Evolutionary conservation across 1,284 basidiomycete species (phyloP).

Genomic region (Ceratobasidium papillatum): DNA sequence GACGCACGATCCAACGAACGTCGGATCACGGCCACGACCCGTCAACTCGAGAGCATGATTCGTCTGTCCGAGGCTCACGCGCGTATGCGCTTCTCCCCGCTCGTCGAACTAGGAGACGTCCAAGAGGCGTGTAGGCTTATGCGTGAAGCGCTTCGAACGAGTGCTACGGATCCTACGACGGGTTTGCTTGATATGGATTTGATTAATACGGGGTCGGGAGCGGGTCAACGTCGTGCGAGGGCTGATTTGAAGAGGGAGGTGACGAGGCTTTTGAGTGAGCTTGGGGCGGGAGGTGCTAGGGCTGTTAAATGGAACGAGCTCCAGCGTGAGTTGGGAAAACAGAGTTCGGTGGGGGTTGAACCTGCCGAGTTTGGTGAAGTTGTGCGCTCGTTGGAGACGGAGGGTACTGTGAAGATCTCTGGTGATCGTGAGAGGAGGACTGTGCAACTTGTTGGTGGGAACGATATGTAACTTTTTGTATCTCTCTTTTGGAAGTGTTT

Average conservation of each 20-base stretch:
- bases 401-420: slow-evolving; percentile 83
- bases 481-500: neutral
- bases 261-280: slow-evolving; percentile 69
- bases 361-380: slow-evolving; percentile 83
- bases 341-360: slow-evolving; percentile 83
- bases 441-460: slow-evolving; percentile 57
- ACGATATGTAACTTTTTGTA: neutral
- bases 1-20: slow-evolving; percentile 89
- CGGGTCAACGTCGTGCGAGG: slow-evolving; percentile 80
- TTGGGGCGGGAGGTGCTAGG: slow-evolving; percentile 60
- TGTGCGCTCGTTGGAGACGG: slow-evolving; percentile 78
- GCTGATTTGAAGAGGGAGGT: slow-evolving; percentile 87
- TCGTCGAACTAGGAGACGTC: slow-evolving; percentile 89
- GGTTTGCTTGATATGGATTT: slow-evolving; percentile 97
- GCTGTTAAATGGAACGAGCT: slow-evolving; percentile 85
- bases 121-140: slow-evolving; percentile 92
- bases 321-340: slow-evolving; percentile 74
- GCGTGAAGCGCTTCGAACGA: slow-evolving; percentile 93
- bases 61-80: slow-evolving; percentile 97
- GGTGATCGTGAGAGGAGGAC: slow-evolving; percentile 86
- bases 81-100: slow-evolving; percentile 88
- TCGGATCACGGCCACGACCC: slow-evolving; percentile 96
- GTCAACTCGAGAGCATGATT: slow-evolving; percentile 97
- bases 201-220: slow-evolving; percentile 91
- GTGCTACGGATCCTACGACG: slow-evolving; percentile 93